A percentile compares a stretch with the other conserved stretches of the same genome.
Conservation (phyloP, 345 rosid genomes). For the Trapa incisa region DNA sequence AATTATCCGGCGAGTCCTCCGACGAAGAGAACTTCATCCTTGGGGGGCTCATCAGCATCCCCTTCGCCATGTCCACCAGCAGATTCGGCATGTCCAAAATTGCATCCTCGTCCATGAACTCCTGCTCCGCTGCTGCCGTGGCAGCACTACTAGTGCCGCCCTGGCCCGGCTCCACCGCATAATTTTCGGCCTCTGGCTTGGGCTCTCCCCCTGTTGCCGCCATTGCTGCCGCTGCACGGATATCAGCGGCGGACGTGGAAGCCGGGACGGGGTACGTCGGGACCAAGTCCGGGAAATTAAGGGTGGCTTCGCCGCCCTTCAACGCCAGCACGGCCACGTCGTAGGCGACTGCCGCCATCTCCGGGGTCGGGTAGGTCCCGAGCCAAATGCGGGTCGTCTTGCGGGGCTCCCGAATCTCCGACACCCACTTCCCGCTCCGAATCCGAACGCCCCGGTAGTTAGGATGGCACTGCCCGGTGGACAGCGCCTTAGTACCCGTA, state of each 20-base stretch:
- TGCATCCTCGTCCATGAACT: constrained; percentile 63
- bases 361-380: constrained; percentile 61
- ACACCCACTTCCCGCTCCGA: constrained; percentile 86
- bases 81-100: constrained; percentile 62
- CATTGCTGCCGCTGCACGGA: constrained; percentile 65
- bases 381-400: constrained; percentile 85
- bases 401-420: constrained; percentile 79
- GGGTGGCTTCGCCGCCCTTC: constrained; percentile 45
- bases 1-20: constrained; percentile 46
- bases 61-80: constrained; percentile 81
- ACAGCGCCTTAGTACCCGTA: neutral
- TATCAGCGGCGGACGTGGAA: constrained; percentile 47
- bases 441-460: constrained; percentile 42
- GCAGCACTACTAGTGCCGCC: neutral
- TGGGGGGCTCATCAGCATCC: constrained; percentile 74
- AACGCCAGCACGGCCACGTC: constrained; percentile 77
- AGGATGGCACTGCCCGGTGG: constrained; percentile 23
- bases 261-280: constrained; percentile 44
- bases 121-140: neutral
- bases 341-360: constrained; percentile 79
- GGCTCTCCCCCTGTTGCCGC: constrained; percentile 30
- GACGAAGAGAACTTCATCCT: constrained; percentile 31
- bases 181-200: constrained; percentile 2
- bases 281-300: constrained; percentile 51
- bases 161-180: neutral